Evolutionary conservation across 2,329 filamentous ascomycete genomes (phyloP).

Genomic region (Aspergillus sp.): DNA sequence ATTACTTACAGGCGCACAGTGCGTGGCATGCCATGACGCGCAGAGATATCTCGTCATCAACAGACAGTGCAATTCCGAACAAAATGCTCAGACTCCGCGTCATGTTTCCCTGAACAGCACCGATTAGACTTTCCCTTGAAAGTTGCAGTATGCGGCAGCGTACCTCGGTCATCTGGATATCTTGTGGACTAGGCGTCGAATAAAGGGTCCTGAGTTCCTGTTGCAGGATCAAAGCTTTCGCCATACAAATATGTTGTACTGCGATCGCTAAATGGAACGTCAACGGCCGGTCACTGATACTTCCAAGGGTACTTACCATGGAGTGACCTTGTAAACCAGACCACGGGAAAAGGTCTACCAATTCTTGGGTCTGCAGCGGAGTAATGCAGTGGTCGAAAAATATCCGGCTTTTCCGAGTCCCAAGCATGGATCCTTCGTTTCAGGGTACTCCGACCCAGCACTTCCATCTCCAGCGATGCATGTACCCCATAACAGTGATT

Average conservation of each 20-base stretch:
- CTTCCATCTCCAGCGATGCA: constrained; percentile 20
- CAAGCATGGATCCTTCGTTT: constrained; percentile 30
- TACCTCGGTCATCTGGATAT: constrained; percentile 27
- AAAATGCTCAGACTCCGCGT: constrained; percentile 32
- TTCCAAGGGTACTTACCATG: constrained; percentile 28
- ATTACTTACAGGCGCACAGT: constrained; percentile 33
- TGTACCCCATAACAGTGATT: constrained; percentile 34
- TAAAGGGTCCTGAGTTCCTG: constrained; percentile 24
- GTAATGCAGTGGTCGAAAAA: constrained; percentile 34
- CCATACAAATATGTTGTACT: constrained; percentile 37
- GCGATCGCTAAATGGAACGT: constrained; percentile 28
- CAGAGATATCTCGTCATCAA: constrained; percentile 35
- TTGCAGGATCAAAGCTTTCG: constrained; percentile 32
- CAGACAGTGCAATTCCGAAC: constrained; percentile 37
- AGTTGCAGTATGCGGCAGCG: neutral
- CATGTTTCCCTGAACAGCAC: constrained; percentile 25
- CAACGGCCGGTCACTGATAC: neutral
- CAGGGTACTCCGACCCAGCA: constrained; percentile 22
- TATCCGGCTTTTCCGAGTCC: constrained; percentile 30
- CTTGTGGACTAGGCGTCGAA: constrained; percentile 13
- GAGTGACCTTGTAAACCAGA: constrained; percentile 35
- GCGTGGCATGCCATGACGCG: constrained; percentile 38
- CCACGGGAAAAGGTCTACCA: constrained; percentile 35
- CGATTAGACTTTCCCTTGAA: neutral
- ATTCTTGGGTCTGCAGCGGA: constrained; percentile 27